phyloP scores from a whole-genome alignment of 2,329 filamentous ascomycete genomes.

The Xylaria sp. region DNA sequence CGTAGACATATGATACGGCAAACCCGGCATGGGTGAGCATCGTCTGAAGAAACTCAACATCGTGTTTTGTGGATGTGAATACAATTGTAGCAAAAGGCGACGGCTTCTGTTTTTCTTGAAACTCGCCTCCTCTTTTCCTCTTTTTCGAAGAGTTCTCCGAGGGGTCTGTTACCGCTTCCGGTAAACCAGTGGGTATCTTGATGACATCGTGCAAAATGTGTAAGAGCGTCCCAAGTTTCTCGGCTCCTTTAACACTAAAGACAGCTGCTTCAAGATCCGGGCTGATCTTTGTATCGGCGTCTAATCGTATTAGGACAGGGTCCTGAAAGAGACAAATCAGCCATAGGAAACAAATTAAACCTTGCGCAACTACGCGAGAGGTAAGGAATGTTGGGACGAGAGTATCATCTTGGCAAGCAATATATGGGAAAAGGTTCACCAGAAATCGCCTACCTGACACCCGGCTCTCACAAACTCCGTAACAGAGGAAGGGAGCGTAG shows the following conservation, averaged over 20 bases:
- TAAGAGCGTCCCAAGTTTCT: constrained; percentile 92
- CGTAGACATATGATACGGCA: constrained; percentile 92
- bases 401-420: background rate
- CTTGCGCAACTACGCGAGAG: background rate
- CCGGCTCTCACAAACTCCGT: constrained; percentile 97
- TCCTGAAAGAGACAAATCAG: constrained; percentile 73
- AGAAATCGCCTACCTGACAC: constrained; percentile 34
- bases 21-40: constrained; percentile 86
- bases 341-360: background rate
- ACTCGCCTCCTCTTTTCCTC: constrained; percentile 70
- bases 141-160: constrained; percentile 69
- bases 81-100: constrained; percentile 94
- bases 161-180: constrained; percentile 58
- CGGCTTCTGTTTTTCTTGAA: constrained; percentile 73
- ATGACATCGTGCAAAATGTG: constrained; percentile 93
- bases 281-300: constrained; percentile 95
- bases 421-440: background rate
- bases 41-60: constrained; percentile 90
- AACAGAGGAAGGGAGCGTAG: constrained; percentile 90
- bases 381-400: background rate
- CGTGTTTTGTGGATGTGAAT: constrained; percentile 76
- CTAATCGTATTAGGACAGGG: constrained; percentile 86
- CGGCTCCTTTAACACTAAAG: constrained; percentile 89
- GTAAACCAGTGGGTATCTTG: constrained; percentile 81
- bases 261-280: constrained; percentile 96